Evolutionary conservation across 768 basidiomycete species (phyloP).

Genomic region (Gloeopeniophorella convolvens): DNA sequence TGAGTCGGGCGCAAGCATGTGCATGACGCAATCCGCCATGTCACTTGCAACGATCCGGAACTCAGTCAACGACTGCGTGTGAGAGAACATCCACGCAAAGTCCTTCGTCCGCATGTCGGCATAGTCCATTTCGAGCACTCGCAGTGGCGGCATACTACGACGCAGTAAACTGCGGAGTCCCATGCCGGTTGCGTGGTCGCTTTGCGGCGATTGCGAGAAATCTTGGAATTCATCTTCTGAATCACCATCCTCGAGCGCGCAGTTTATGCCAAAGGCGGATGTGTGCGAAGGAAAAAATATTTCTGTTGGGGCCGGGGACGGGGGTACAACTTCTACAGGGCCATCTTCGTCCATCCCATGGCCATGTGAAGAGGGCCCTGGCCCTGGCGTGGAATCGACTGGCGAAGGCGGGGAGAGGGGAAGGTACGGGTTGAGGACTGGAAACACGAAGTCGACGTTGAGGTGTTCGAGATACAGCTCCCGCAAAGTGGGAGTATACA

Average conservation of each 20-base stretch:
- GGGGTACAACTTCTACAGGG: neutral
- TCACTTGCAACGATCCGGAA: slow-evolving; percentile 77
- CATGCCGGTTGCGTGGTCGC: slow-evolving; percentile 76
- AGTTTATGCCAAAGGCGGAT: slow-evolving; percentile 2
- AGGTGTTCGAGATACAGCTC: slow-evolving; percentile 60
- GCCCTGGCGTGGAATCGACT: neutral
- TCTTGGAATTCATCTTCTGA: slow-evolving; percentile 71
- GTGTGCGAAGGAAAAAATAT: neutral
- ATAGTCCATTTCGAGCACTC: slow-evolving; percentile 69
- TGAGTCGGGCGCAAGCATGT: slow-evolving; percentile 44
- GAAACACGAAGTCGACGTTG: slow-evolving; percentile 49
- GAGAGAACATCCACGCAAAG: slow-evolving; percentile 61
- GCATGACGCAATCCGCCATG: slow-evolving; percentile 69
- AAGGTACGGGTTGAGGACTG: slow-evolving; percentile 21
- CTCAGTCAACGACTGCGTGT: slow-evolving; percentile 44
- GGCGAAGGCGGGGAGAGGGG: slow-evolving; percentile 23
- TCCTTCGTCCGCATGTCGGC: slow-evolving; percentile 83
- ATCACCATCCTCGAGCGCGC: slow-evolving; percentile 50
- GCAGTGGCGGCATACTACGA: slow-evolving; percentile 57
- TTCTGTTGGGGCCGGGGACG: neutral
- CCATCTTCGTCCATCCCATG: neutral
- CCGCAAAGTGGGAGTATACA: slow-evolving; percentile 53
- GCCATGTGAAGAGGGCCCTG: neutral
- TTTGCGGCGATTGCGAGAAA: slow-evolving; percentile 70
- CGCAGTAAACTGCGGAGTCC: slow-evolving; percentile 60